phyloP scores from a whole-genome alignment of 2,329 filamentous ascomycete species.

The Neopestalotiopsis rosae region DNA sequence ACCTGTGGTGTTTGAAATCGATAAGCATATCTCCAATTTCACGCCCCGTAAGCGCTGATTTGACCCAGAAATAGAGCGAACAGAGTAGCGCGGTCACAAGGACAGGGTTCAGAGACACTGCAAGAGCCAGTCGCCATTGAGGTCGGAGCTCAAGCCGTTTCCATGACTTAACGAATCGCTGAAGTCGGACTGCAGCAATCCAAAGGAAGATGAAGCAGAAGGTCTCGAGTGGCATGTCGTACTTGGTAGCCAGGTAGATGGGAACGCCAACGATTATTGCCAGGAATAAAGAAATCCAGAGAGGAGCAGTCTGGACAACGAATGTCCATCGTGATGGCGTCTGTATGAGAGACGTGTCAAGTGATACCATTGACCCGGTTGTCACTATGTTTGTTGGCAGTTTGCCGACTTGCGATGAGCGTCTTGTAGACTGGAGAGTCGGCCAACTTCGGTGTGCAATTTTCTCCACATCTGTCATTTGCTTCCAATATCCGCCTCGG shows the following conservation, averaged over 20 bases:
- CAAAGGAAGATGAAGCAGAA: slow-evolving; percentile 35
- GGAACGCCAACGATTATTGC: slow-evolving; percentile 32
- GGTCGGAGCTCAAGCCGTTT: slow-evolving; percentile 23
- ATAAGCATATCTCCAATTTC: slow-evolving; percentile 26
- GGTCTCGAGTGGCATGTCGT: slow-evolving; percentile 34
- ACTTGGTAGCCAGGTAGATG: slow-evolving; percentile 28
- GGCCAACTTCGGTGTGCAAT: slow-evolving; percentile 23
- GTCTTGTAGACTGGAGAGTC: slow-evolving; percentile 22
- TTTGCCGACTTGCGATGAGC: slow-evolving; percentile 23
- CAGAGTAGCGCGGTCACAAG: slow-evolving; percentile 33
- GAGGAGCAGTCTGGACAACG: slow-evolving; percentile 29
- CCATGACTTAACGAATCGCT: slow-evolving; percentile 30
- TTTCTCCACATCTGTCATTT: slow-evolving; percentile 28
- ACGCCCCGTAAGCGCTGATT: slow-evolving; percentile 27
- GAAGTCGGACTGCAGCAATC: slow-evolving; percentile 32
- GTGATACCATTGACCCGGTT: slow-evolving; percentile 24
- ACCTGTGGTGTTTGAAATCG: slow-evolving; percentile 31
- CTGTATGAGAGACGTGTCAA: slow-evolving; percentile 11
- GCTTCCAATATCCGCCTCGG: slow-evolving; percentile 23
- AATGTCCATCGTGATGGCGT: slow-evolving; percentile 24
- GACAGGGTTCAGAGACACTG: slow-evolving; percentile 35
- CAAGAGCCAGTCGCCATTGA: slow-evolving; percentile 23
- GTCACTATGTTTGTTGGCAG: slow-evolving; percentile 23
- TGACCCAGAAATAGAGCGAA: slow-evolving; percentile 36
- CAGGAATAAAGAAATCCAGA: slow-evolving; percentile 34